Conservation (phyloP, 768 basidiomycete species). For the Glaciozyma antarctica region DNA sequence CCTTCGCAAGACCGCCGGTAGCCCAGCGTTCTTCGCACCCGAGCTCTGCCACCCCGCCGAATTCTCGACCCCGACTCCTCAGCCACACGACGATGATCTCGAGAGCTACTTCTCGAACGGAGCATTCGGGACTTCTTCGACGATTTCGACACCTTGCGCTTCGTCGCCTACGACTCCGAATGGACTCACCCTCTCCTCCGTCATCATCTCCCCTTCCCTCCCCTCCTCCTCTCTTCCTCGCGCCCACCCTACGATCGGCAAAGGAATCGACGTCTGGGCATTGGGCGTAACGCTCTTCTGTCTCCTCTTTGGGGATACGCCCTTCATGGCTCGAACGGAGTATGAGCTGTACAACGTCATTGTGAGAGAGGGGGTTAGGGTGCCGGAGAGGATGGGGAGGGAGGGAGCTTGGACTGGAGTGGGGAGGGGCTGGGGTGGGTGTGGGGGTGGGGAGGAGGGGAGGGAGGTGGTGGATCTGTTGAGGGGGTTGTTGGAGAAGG, state of each 20-base stretch:
- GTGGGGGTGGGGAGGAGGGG: conserved; percentile 47
- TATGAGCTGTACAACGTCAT: conserved; percentile 72
- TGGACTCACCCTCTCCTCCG: conserved; percentile 17
- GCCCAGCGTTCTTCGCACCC: conserved; percentile 91
- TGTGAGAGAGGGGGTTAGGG: conserved; percentile 62
- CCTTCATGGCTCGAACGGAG: conserved; percentile 58
- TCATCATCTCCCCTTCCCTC: conserved; percentile 34
- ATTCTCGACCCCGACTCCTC: conserved; percentile 29
- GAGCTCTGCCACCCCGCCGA: conserved; percentile 69
- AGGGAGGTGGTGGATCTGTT: conserved; percentile 55
- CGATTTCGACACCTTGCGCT: not conserved
- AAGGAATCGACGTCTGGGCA: conserved; percentile 96
- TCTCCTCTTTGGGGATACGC: conserved; percentile 75
- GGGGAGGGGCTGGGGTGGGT: conserved; percentile 38
- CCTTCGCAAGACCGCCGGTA: conserved; percentile 82
- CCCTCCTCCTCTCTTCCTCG: conserved; percentile 24
- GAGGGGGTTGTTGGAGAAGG: conserved; percentile 66
- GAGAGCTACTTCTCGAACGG: not conserved
- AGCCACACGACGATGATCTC: not conserved
- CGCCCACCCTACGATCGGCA: conserved; percentile 38
- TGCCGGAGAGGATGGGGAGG: conserved; percentile 60
- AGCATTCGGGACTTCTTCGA: not conserved
- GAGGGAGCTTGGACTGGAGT: conserved; percentile 46
- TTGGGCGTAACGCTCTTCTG: conserved; percentile 93
- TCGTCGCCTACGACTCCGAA: conserved; percentile 15